phyloP scores from a whole-genome alignment of 202 grass and related monocot species.

The Miscanthus sacchariflorus region DNA sequence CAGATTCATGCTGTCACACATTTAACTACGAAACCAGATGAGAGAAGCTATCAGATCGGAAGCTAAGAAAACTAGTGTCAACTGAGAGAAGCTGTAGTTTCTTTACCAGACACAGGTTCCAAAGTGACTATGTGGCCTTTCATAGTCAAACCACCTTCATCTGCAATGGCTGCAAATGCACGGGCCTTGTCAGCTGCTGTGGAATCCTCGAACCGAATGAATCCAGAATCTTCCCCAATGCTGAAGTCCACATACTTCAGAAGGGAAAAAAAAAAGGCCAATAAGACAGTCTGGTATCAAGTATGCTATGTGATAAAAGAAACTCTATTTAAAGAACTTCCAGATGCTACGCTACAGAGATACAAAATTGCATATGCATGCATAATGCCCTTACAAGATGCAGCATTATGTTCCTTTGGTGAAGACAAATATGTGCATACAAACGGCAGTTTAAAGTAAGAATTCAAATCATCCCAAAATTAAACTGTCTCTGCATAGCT shows the following conservation, averaged over 20 bases:
- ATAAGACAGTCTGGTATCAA: slow-evolving; percentile 35
- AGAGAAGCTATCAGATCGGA: slow-evolving; percentile 5
- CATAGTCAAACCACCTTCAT: slow-evolving; percentile 80
- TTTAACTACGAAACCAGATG: slow-evolving; percentile 6
- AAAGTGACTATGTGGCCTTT: slow-evolving; percentile 77
- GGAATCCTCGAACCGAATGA: slow-evolving; percentile 84
- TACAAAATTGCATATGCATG: slow-evolving; percentile 22
- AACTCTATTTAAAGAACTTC: slow-evolving; percentile 43
- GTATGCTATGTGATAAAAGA: slow-evolving; percentile 2
- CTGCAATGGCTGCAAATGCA: slow-evolving; percentile 73
- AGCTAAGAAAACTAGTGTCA: slow-evolving; percentile 16
- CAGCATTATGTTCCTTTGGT: background rate
- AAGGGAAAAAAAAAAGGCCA: background rate
- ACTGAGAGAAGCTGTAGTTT: slow-evolving; percentile 25
- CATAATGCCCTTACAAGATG: background rate
- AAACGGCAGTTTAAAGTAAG: slow-evolving; percentile 23
- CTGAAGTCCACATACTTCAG: slow-evolving; percentile 90
- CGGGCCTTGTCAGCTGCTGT: slow-evolving; percentile 76
- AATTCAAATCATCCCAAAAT: slow-evolving; percentile 9
- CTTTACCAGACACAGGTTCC: slow-evolving; percentile 77
- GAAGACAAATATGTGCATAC: slow-evolving; percentile 28
- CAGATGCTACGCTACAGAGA: slow-evolving; percentile 18
- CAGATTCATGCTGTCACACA: background rate
- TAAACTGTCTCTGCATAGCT: background rate
- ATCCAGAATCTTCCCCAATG: slow-evolving; percentile 83